Base-by-base conservation (phyloP, 345 rosid genomes). In the Hirschfeldia incana region DNA sequence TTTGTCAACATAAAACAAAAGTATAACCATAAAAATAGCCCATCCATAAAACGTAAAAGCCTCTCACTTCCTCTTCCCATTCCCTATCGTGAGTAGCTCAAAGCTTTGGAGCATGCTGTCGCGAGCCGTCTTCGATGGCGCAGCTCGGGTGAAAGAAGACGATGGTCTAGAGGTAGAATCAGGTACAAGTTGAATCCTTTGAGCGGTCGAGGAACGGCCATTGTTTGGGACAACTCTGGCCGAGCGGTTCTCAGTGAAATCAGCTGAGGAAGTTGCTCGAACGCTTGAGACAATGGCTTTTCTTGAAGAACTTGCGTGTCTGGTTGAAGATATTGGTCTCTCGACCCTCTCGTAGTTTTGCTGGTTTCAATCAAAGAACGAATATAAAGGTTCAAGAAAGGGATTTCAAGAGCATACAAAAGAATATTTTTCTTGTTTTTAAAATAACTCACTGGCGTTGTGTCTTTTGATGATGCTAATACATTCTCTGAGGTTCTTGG, bases 251-350 rank as follows among this genome's bases (percentile, higher is more conserved):
- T 93, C 93, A 34, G 83, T 84, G 60, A 90, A 92, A 82, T 91
- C 98, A 17, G 92, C 98, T 5, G 94, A 93, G 42, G 97, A 89
- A 84, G 87, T 82, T 6, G 92, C 92, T 65, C 89, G 76, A 81
- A 87, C 88, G 85, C 87, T 83, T 13, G 92, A 86, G 60, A 82
- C 61, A 0, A 89, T 76, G 32, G 92, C 94, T 83, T 87, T 90
- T 86, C 91, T 93, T 61, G 97, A 89, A 37, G 89, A 69, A 79
- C 91, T 93, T 65, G 88, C 91, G 70, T 86, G 88, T 78, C 94
- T 91, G 39, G 92, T 84, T 37, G 94, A 87, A 74, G 88, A 80
- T 34, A 88, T 88, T 77, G 83, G 85, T 80, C 86, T 79, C 26
- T 79, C 78, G 3, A 79, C 78, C 69, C 78, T 91, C 76, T 91